Conservation (phyloP, 805 yeast genomes). For the Blastobotrys chiropterorum region DNA sequence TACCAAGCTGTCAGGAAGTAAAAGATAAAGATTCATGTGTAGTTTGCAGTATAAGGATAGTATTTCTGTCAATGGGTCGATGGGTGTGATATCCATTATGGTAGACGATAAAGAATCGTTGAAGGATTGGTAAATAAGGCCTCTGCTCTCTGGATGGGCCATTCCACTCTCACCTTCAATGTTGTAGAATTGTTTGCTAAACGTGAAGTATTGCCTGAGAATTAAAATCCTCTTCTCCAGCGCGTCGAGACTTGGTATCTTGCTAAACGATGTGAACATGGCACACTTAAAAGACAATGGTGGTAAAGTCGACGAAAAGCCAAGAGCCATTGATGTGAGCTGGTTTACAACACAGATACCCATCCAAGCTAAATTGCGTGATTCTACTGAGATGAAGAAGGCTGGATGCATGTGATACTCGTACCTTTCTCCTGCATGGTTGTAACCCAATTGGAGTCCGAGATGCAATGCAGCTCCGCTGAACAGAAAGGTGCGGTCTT, state of each 20-base stretch:
- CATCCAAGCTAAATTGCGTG: constrained; percentile 3
- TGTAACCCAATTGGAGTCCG: constrained; percentile 6
- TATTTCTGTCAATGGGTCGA: constrained; percentile 6
- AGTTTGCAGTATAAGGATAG: constrained; percentile 6
- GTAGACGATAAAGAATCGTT: constrained; percentile 1
- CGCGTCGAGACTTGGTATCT: background rate
- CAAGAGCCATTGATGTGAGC: constrained; percentile 3
- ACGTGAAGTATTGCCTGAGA: background rate
- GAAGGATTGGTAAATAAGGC: constrained; percentile 3
- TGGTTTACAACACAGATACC: constrained; percentile 5
- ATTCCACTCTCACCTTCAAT: constrained; percentile 4
- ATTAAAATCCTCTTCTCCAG: background rate
- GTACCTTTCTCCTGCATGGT: background rate
- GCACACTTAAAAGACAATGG: background rate
- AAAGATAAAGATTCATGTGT: constrained; percentile 1
- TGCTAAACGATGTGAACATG: background rate
- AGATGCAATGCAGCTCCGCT: constrained; percentile 5
- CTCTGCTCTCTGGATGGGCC: constrained; percentile 8
- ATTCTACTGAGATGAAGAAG: background rate
- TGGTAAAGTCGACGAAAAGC: constrained; percentile 7
- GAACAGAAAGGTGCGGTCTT: constrained; percentile 7
- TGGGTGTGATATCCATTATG: constrained; percentile 1
- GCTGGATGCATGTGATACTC: background rate
- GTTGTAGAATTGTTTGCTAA: background rate
- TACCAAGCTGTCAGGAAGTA: constrained; percentile 8